Evolutionary conservation across 805 yeast species (phyloP).

Genomic region (Pichia eremophila): DNA sequence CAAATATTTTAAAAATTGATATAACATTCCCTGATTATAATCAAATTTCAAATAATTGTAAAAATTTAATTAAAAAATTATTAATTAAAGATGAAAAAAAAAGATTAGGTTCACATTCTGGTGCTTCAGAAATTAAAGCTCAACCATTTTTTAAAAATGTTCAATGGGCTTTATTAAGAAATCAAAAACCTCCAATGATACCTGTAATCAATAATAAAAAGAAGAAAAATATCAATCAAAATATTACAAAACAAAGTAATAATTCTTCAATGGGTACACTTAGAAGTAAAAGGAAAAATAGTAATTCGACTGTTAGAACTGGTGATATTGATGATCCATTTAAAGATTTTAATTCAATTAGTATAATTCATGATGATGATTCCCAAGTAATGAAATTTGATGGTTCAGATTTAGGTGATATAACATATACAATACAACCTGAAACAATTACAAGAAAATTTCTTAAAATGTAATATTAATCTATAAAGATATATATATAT

Average conservation of each 20-base stretch:
- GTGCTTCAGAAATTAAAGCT: slow-evolving; percentile 88
- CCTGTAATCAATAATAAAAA: slow-evolving; percentile 50
- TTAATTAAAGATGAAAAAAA: slow-evolving; percentile 83
- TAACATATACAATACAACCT: slow-evolving; percentile 44
- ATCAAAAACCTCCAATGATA: slow-evolving; percentile 91
- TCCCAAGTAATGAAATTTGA: slow-evolving; percentile 41
- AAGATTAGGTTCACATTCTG: slow-evolving; percentile 83
- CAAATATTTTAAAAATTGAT: slow-evolving; percentile 76
- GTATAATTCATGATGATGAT: slow-evolving; percentile 62
- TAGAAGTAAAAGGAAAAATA: slow-evolving; percentile 26
- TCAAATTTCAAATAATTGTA: slow-evolving; percentile 62
- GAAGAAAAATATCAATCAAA: slow-evolving; percentile 5
- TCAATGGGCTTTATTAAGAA: slow-evolving; percentile 92
- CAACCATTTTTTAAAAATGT: slow-evolving; percentile 87
- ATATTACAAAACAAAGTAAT: slow-evolving; percentile 10
- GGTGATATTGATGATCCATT: slow-evolving; percentile 54
- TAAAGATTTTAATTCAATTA: slow-evolving; percentile 75
- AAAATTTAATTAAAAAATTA: slow-evolving; percentile 68
- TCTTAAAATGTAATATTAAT: slow-evolving; percentile 16
- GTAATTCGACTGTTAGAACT: slow-evolving; percentile 16
- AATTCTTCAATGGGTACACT: slow-evolving; percentile 36
- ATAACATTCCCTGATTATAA: slow-evolving; percentile 63
- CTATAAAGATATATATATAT: too few species aligned
- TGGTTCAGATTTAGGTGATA: slow-evolving; percentile 39
- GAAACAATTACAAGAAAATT: slow-evolving; percentile 16